Percentiles rank a stretch among this genome's conserved stretches.
phyloP scores from a whole-genome alignment of 2,329 filamentous ascomycete species.

The Colletotrichum sp. region DNA sequence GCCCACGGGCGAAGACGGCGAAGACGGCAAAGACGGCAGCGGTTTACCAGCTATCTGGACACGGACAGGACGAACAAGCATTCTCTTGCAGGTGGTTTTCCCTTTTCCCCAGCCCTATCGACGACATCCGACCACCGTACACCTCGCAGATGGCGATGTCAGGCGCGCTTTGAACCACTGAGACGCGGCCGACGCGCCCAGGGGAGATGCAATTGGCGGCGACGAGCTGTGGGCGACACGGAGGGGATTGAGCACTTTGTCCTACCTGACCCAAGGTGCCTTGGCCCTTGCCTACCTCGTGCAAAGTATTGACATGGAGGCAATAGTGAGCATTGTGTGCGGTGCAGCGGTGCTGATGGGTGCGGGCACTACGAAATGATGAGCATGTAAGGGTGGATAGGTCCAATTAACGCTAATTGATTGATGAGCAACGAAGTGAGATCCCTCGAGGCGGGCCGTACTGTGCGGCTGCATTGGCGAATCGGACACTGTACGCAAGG shows the following conservation, averaged over 20 bases:
- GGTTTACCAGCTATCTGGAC: background rate
- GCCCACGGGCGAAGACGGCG: background rate
- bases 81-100: background rate
- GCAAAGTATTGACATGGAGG: background rate
- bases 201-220: background rate
- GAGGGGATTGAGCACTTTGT: background rate
- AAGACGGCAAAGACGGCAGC: background rate
- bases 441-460: background rate
- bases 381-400: background rate
- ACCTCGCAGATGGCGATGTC: background rate
- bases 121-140: background rate
- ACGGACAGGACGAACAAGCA: conserved; percentile 3
- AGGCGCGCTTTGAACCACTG: background rate
- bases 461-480: background rate
- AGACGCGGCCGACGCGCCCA: background rate
- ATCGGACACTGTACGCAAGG: background rate
- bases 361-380: background rate
- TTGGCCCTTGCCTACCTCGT: background rate
- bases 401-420: conserved; percentile 2
- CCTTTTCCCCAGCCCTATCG: background rate
- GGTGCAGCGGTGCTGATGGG: background rate
- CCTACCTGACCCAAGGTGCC: background rate
- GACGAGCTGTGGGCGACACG: background rate
- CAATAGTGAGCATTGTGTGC: background rate
- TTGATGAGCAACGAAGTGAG: background rate